A percentile compares a stretch with the other conserved stretches of the same genome.
Evolutionary conservation across 257 asterid genomes (phyloP).

Genomic region (Lavandula angustifolia): DNA sequence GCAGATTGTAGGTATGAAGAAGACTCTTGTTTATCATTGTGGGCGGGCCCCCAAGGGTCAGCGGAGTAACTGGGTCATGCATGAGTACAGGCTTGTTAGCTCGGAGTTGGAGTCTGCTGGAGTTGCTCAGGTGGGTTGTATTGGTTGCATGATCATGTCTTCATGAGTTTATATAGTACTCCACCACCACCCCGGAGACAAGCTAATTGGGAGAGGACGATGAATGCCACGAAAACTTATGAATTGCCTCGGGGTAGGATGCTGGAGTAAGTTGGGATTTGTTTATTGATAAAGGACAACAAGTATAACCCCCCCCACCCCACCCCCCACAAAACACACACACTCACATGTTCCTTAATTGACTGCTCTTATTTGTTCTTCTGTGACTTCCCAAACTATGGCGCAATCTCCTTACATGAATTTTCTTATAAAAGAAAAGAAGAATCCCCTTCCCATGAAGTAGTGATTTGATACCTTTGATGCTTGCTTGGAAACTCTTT

Average conservation of each 20-base stretch:
- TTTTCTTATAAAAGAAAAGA: neutral
- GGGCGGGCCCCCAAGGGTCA: constrained; percentile 94
- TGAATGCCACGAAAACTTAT: constrained; percentile 21
- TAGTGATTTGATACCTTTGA: constrained; percentile 15
- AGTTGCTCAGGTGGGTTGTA: constrained; percentile 64
- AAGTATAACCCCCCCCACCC: too few species aligned
- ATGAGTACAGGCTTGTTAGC: constrained; percentile 80
- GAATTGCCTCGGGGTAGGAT: constrained; percentile 33
- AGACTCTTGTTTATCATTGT: constrained; percentile 84
- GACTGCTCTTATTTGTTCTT: neutral
- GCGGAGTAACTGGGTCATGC: constrained; percentile 98
- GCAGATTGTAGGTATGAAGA: constrained; percentile 80
- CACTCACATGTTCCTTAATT: neutral
- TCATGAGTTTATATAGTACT: constrained; percentile 28
- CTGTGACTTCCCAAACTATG: neutral
- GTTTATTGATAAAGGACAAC: constrained; percentile 10
- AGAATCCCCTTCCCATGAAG: neutral
- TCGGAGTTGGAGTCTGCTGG: constrained; percentile 57
- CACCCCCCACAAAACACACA: too few species aligned
- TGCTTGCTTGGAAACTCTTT: constrained; percentile 8
- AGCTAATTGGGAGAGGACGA: constrained; percentile 30
- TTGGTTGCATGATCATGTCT: constrained; percentile 32
- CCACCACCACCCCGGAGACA: constrained; percentile 27
- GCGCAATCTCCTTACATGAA: neutral
- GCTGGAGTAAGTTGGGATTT: constrained; percentile 35